These are phyloP conservation scores for Tetrahymena elliotti DNA, from an alignment of 73 alveolate species.

Conservation along the genomic window DNA sequence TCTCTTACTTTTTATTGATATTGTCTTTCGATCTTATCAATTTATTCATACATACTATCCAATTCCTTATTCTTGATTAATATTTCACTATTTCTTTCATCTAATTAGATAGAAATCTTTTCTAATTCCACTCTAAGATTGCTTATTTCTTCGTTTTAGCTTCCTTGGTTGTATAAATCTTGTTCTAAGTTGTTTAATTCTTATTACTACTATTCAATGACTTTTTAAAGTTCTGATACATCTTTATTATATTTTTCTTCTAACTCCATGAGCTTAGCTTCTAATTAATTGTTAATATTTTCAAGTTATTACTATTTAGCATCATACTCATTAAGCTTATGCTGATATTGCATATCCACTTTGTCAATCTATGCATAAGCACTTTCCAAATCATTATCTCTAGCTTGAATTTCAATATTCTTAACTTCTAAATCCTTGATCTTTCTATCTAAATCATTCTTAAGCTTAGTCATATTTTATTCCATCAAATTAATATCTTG, in stretches of 20 bases:
- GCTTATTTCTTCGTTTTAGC: neutral
- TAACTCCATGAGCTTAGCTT: neutral
- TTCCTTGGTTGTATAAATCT: neutral
- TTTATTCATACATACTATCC: neutral
- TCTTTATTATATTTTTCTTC: neutral
- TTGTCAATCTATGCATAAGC: neutral
- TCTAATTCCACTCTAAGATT: neutral
- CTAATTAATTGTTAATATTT: neutral
- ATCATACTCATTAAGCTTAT: neutral
- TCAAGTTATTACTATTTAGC: neutral
- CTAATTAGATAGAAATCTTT: neutral
- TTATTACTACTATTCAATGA: neutral
- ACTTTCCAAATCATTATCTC: neutral
- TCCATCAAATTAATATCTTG: neutral
- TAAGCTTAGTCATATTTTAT: neutral
- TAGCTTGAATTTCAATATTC: neutral
- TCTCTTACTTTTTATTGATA: neutral
- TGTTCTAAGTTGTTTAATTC: neutral
- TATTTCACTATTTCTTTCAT: neutral
- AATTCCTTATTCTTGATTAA: neutral
- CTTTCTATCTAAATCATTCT: neutral
- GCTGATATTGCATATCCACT: neutral
- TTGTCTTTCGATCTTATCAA: neutral
- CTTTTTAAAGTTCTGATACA: neutral
- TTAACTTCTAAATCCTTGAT: neutral